Conservation (phyloP, 129 eudicot genomes). For the Apium graveolens region DNA sequence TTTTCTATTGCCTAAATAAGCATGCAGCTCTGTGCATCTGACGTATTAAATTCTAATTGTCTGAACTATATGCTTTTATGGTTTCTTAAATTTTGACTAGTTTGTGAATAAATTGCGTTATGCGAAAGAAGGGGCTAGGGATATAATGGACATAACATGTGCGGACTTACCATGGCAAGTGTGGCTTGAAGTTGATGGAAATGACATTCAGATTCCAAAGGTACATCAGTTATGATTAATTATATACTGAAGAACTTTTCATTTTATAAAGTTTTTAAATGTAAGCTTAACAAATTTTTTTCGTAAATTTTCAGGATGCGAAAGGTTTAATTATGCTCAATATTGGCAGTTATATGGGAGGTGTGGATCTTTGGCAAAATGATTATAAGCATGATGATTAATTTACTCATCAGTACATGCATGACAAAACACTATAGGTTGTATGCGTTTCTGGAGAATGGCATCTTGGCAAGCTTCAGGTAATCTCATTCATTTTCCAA, state of each 20-base stretch:
- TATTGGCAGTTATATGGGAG: slow-evolving; percentile 94
- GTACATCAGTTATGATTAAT: slow-evolving; percentile 15
- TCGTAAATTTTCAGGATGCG: slow-evolving; percentile 40
- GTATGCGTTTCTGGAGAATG: slow-evolving; percentile 86
- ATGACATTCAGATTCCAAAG: slow-evolving; percentile 67
- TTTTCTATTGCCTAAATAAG: neutral
- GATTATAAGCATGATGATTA: slow-evolving; percentile 69
- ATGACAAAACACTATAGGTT: slow-evolving; percentile 77
- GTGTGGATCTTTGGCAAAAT: slow-evolving; percentile 91
- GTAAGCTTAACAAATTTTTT: neutral
- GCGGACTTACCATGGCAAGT: slow-evolving; percentile 94
- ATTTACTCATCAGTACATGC: slow-evolving; percentile 71
- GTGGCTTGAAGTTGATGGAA: slow-evolving; percentile 73
- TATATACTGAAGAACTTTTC: neutral
- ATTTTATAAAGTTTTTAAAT: neutral
- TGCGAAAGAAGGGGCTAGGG: slow-evolving; percentile 88
- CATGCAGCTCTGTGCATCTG: neutral
- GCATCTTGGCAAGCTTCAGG: slow-evolving; percentile 97
- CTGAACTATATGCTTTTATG: neutral
- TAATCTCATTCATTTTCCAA: neutral
- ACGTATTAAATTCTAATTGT: neutral
- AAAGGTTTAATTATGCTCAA: slow-evolving; percentile 83
- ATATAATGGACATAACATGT: slow-evolving; percentile 77
- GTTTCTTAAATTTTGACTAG: slow-evolving; percentile 29
- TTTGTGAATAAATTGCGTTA: slow-evolving; percentile 77